These are phyloP conservation scores for Aulographum hederae DNA, from an alignment of 2,329 filamentous ascomycete species.

Conservation along the genomic window DNA sequence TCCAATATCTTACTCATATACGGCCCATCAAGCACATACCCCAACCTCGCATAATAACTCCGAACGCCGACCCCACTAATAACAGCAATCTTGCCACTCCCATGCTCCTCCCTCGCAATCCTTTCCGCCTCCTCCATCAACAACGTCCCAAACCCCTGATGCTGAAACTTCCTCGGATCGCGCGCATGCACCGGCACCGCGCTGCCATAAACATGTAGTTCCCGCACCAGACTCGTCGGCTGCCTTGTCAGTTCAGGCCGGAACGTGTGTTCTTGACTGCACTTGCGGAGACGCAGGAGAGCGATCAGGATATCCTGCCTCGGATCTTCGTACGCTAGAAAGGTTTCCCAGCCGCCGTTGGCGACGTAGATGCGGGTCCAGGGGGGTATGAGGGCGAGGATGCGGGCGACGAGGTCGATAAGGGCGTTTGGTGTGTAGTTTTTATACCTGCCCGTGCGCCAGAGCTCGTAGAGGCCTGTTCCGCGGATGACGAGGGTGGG, in stretches of 20 bases:
- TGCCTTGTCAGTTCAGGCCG: slow-evolving; percentile 71
- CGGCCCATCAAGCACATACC: slow-evolving; percentile 83
- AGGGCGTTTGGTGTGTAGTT: slow-evolving; percentile 97
- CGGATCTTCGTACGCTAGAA: slow-evolving; percentile 92
- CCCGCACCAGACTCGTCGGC: slow-evolving; percentile 78
- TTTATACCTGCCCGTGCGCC: slow-evolving; percentile 91
- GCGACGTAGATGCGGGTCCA: slow-evolving; percentile 96
- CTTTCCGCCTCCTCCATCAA: slow-evolving; percentile 96
- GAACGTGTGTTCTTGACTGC: slow-evolving; percentile 81
- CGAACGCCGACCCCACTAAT: slow-evolving; percentile 95
- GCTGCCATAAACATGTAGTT: slow-evolving; percentile 91
- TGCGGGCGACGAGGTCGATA: slow-evolving; percentile 90
- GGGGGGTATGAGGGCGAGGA: slow-evolving; percentile 80
- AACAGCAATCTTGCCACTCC: slow-evolving; percentile 84
- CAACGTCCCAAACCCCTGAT: slow-evolving; percentile 90
- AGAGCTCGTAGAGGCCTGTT: slow-evolving; percentile 90
- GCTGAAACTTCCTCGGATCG: slow-evolving; percentile 92
- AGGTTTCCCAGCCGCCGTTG: slow-evolving; percentile 97
- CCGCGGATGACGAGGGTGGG: slow-evolving; percentile 93
- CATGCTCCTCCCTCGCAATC: slow-evolving; percentile 86
- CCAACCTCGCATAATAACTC: slow-evolving; percentile 85
- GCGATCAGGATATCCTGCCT: slow-evolving; percentile 97
- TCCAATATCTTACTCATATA: slow-evolving; percentile 34
- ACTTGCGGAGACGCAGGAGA: slow-evolving; percentile 74
- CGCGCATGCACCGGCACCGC: slow-evolving; percentile 94